Percentiles rank a stretch among this genome's conserved stretches.
These are phyloP conservation scores for Aspergillus carlsbadensis DNA, from an alignment of 495 filamentous ascomycete genomes.

Conservation along the genomic window DNA sequence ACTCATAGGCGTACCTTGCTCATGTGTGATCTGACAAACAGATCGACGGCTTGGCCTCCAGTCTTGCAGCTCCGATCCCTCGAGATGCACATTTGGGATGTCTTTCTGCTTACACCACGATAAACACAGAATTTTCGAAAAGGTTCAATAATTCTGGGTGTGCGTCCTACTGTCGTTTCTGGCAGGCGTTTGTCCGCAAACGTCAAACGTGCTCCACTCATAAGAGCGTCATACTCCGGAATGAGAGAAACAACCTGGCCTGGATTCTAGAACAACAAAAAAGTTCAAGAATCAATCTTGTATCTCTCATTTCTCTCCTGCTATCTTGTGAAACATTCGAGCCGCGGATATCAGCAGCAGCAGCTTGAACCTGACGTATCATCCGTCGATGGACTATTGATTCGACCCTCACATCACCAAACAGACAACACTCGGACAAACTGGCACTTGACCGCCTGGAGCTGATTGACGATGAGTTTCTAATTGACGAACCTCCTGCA, in stretches of 20 bases:
- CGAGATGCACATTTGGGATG: background rate
- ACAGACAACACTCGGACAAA: constrained; percentile 3
- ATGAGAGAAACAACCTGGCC: background rate
- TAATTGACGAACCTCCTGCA: background rate
- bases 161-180: background rate
- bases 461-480: constrained; percentile 4
- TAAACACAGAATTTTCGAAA: background rate
- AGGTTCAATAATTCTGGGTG: background rate
- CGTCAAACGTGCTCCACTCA: constrained; percentile 12
- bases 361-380: constrained; percentile 16
- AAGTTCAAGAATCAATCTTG: background rate
- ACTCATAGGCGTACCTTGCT: too few relatives aligned
- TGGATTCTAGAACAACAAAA: background rate
- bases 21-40: background rate
- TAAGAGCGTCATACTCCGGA: constrained; percentile 7
- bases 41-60: constrained; percentile 12
- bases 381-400: constrained; percentile 19
- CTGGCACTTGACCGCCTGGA: constrained; percentile 6
- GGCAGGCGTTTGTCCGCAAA: constrained; percentile 14
- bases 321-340: background rate
- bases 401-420: constrained; percentile 16
- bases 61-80: constrained; percentile 9
- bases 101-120: background rate
- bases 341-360: constrained; percentile 1
- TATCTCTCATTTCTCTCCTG: background rate